Conservation (phyloP, 148 eudicot species). For the Rhododendron mucronatum region DNA sequence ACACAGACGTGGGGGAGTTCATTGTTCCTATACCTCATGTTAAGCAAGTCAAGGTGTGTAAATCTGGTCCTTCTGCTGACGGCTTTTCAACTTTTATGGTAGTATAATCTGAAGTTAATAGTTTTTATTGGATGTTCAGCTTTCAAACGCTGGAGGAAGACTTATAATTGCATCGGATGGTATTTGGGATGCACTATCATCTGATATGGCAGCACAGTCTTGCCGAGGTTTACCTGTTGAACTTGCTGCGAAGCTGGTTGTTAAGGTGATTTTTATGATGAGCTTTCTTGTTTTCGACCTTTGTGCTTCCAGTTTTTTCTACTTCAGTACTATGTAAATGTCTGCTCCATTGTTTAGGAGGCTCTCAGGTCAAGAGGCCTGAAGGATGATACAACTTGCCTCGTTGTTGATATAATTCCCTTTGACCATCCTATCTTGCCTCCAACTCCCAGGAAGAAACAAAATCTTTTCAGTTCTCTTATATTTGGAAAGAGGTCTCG, state of each 20-base stretch:
- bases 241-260: constrained; percentile 95
- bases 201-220: constrained; percentile 84
- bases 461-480: constrained; percentile 51
- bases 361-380: constrained; percentile 96
- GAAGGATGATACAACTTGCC: constrained; percentile 97
- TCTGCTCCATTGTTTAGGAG: constrained; percentile 45
- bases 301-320: constrained; percentile 5
- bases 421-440: constrained; percentile 63
- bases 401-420: constrained; percentile 95
- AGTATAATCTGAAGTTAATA: not conserved
- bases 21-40: constrained; percentile 98
- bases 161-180: constrained; percentile 98
- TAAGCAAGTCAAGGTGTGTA: constrained; percentile 93
- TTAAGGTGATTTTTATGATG: constrained; percentile 50
- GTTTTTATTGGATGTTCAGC: constrained; percentile 36
- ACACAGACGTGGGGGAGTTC: constrained; percentile 96
- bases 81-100: constrained; percentile 3
- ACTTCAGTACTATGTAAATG: not conserved
- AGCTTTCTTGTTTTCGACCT: not conserved
- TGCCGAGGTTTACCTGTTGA: constrained; percentile 93
- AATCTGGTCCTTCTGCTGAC: not conserved
- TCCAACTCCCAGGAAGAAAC: constrained; percentile 56
- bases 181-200: constrained; percentile 89
- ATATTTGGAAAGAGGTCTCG: constrained; percentile 60
- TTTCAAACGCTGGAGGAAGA: constrained; percentile 91